Conservation (phyloP, 2,329 filamentous ascomycete genomes). For the Pseudogymnoascus sp. region DNA sequence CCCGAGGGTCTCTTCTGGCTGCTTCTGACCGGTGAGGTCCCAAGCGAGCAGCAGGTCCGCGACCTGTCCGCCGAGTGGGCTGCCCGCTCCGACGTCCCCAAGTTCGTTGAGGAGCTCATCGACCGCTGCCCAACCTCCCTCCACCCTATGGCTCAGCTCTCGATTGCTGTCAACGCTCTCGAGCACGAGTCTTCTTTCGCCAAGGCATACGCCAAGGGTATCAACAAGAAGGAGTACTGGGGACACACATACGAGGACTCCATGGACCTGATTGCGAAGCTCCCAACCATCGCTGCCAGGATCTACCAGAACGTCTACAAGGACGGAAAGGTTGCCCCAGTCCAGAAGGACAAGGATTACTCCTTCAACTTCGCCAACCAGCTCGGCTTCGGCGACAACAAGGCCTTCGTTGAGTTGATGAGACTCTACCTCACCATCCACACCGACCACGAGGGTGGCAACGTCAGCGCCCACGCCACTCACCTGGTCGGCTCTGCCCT, state of each 20-base stretch:
- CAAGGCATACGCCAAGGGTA: constrained; percentile 97
- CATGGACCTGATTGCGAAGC: constrained; percentile 99
- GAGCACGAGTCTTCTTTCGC: constrained; percentile 97
- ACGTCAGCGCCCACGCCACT: constrained; percentile 96
- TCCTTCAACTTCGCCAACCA: constrained; percentile 99
- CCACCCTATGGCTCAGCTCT: constrained; percentile 99
- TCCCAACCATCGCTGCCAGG: constrained; percentile 92
- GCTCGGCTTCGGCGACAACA: constrained; percentile 91
- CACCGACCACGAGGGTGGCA: constrained; percentile 99
- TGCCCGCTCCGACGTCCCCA: constrained; percentile 90
- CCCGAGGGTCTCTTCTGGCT: constrained; percentile 99
- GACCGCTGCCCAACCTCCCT: constrained; percentile 98
- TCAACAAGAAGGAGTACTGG: constrained; percentile 99
- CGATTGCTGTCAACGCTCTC: constrained; percentile 90
- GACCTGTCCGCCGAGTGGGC: constrained; percentile 98
- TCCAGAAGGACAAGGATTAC: constrained; percentile 99
- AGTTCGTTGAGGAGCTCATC: constrained; percentile 98
- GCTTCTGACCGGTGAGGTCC: constrained; percentile 94
- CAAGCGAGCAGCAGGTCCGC: constrained; percentile 95
- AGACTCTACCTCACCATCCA: constrained; percentile 99
- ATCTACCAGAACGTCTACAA: constrained; percentile 99
- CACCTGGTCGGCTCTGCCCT: constrained; percentile 95
- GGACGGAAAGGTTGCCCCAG: constrained; percentile 92
- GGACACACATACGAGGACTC: constrained; percentile 98
- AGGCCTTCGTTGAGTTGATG: constrained; percentile 96